Percentiles rank a stretch among this genome's conserved stretches.
These are phyloP conservation scores for Pichia occidentalis DNA, from an alignment of 805 yeast species.

Conservation along the genomic window DNA sequence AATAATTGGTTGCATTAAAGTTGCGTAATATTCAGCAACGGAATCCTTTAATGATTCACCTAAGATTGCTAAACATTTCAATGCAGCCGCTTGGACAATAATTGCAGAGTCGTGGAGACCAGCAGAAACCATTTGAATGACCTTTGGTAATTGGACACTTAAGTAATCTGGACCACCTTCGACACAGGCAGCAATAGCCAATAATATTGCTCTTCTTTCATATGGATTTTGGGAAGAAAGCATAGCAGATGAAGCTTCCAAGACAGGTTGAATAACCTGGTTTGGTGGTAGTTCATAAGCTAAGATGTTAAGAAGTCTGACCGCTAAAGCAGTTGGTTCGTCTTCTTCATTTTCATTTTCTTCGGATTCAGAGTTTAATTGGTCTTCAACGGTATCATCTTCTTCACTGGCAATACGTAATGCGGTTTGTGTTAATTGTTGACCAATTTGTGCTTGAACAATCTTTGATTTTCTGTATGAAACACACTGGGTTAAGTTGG, in stretches of 20 bases:
- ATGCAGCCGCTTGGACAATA: constrained; percentile 78
- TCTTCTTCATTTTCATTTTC: constrained; percentile 93
- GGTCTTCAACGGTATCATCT: constrained; percentile 71
- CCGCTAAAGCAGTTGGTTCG: constrained; percentile 68
- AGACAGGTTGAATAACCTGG: constrained; percentile 78
- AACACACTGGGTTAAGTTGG: constrained; percentile 73
- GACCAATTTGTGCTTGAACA: constrained; percentile 76
- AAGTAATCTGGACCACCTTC: constrained; percentile 94
- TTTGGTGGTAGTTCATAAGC: constrained; percentile 86
- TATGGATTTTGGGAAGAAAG: constrained; percentile 57
- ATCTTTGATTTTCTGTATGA: constrained; percentile 78
- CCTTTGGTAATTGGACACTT: constrained; percentile 63
- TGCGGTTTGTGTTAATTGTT: constrained; percentile 66
- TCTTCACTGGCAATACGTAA: constrained; percentile 72
- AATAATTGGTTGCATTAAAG: constrained; percentile 79
- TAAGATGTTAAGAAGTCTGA: constrained; percentile 71
- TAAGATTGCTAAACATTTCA: constrained; percentile 70
- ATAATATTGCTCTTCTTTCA: constrained; percentile 81
- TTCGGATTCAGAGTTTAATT: constrained; percentile 72
- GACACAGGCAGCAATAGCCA: constrained; percentile 75
- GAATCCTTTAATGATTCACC: constrained; percentile 80
- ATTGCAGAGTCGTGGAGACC: constrained; percentile 75
- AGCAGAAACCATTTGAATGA: constrained; percentile 63
- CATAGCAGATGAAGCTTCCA: constrained; percentile 55
- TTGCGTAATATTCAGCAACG: constrained; percentile 77